phyloP scores from a whole-genome alignment of 345 rosid species.

The Melaleuca alternifolia region DNA sequence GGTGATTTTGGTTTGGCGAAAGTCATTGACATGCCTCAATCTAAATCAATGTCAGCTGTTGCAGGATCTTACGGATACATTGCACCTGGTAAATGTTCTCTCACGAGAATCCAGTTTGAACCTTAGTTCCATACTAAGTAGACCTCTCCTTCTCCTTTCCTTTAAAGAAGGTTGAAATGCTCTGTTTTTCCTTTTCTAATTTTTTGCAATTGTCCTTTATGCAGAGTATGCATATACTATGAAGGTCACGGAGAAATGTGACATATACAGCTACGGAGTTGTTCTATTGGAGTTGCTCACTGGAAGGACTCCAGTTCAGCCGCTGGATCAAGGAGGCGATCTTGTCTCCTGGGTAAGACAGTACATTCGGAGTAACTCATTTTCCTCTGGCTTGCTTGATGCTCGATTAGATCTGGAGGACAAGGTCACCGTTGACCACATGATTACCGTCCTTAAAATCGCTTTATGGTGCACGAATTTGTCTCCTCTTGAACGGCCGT shows the following conservation, averaged over 20 bases:
- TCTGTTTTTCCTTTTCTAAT: neutral
- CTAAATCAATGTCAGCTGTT: slow-evolving; percentile 91
- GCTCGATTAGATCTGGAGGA: slow-evolving; percentile 50
- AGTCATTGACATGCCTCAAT: slow-evolving; percentile 88
- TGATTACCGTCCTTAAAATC: slow-evolving; percentile 67
- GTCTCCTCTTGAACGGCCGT: slow-evolving; percentile 71
- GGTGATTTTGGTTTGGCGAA: slow-evolving; percentile 99
- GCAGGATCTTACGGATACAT: slow-evolving; percentile 99
- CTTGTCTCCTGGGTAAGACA: slow-evolving; percentile 65
- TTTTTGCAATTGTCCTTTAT: neutral
- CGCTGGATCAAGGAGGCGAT: slow-evolving; percentile 84
- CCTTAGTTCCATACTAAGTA: neutral
- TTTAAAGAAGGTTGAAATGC: neutral
- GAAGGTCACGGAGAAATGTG: slow-evolving; percentile 97
- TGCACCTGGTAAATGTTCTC: slow-evolving; percentile 68
- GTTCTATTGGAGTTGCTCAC: slow-evolving; percentile 71
- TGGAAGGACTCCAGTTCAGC: slow-evolving; percentile 82
- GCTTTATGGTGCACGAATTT: slow-evolving; percentile 66
- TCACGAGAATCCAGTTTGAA: neutral
- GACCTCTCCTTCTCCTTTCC: neutral
- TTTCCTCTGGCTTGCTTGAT: slow-evolving; percentile 51
- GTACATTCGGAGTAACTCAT: slow-evolving; percentile 41
- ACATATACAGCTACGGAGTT: slow-evolving; percentile 92
- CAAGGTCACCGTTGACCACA: slow-evolving; percentile 40
- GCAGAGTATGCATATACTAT: slow-evolving; percentile 93